These are phyloP conservation scores for Hypoxylon intermedium DNA, from an alignment of 495 filamentous ascomycete species.

Conservation along the genomic window DNA sequence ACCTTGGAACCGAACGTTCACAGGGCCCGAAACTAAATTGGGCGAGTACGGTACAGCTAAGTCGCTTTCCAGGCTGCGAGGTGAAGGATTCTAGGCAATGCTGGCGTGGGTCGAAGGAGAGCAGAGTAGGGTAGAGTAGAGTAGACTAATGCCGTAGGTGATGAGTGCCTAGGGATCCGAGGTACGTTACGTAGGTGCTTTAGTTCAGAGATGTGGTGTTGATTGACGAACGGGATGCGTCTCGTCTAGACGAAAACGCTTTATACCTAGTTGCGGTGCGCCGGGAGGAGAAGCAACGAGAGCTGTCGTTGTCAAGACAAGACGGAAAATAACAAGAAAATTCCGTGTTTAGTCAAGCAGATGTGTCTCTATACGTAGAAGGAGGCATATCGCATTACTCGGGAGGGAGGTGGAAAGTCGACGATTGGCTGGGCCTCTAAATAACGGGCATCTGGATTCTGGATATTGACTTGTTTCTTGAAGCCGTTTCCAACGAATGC, in stretches of 20 bases:
- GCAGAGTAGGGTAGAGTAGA: too few species aligned
- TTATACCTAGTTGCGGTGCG: conserved; percentile 5
- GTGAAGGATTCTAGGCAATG: too few species aligned
- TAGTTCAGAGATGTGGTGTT: too few species aligned
- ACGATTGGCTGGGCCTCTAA: too few species aligned
- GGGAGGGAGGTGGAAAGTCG: neutral
- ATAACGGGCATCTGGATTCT: too few species aligned
- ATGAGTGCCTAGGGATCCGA: too few species aligned
- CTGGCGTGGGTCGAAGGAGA: too few species aligned
- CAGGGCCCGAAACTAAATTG: neutral
- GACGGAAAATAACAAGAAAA: conserved; percentile 1
- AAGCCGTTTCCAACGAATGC: conserved; percentile 6
- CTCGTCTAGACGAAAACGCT: neutral
- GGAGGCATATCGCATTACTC: conserved; percentile 5
- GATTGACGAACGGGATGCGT: neutral
- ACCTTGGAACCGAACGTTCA: neutral
- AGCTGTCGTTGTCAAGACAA: conserved; percentile 3
- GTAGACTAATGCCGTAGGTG: too few species aligned
- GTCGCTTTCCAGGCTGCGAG: too few species aligned
- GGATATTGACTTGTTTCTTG: conserved; percentile 6
- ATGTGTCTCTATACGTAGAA: conserved; percentile 7
- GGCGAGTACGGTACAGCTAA: too few species aligned
- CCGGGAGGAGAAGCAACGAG: conserved; percentile 4
- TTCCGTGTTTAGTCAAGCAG: conserved; percentile 16
- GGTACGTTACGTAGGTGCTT: too few species aligned